These are phyloP conservation scores for Daldinia vernicosa DNA, from an alignment of 495 filamentous ascomycete genomes.

Conservation along the genomic window DNA sequence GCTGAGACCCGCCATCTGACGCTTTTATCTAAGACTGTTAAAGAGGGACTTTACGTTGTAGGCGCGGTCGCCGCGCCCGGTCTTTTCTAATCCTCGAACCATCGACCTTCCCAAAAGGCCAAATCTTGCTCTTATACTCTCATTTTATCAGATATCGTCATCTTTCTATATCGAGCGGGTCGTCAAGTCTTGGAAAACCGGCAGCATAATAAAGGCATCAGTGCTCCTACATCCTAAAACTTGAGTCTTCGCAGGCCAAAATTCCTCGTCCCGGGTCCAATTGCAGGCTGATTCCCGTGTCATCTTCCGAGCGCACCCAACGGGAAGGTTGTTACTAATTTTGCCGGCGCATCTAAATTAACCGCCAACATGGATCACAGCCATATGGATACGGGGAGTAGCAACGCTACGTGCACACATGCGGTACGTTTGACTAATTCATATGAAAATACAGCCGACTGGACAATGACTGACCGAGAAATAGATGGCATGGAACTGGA, in stretches of 20 bases:
- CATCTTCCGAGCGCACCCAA: slow-evolving; percentile 34
- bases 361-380: slow-evolving; percentile 37
- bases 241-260: neutral
- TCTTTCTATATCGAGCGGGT: neutral
- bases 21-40: neutral
- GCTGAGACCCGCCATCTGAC: neutral
- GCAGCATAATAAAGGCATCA: neutral
- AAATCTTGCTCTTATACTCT: slow-evolving; percentile 43
- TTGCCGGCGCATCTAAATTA: slow-evolving; percentile 32
- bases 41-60: neutral
- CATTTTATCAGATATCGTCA: slow-evolving; percentile 25
- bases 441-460: slow-evolving; percentile 17
- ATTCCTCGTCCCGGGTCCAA: slow-evolving; percentile 5
- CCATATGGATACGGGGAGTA: slow-evolving; percentile 28
- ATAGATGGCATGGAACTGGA: slow-evolving; percentile 70
- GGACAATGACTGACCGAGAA: slow-evolving; percentile 23
- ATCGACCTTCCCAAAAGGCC: slow-evolving; percentile 34
- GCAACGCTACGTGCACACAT: slow-evolving; percentile 35
- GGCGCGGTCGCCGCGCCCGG: slow-evolving; percentile 12
- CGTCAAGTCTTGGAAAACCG: neutral
- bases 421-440: slow-evolving; percentile 26
- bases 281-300: slow-evolving; percentile 1
- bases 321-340: slow-evolving; percentile 29
- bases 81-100: slow-evolving; percentile 4
- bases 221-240: slow-evolving; percentile 1